These are phyloP conservation scores for Starmerella apicola DNA, from an alignment of 805 yeast species.

Conservation along the genomic window DNA sequence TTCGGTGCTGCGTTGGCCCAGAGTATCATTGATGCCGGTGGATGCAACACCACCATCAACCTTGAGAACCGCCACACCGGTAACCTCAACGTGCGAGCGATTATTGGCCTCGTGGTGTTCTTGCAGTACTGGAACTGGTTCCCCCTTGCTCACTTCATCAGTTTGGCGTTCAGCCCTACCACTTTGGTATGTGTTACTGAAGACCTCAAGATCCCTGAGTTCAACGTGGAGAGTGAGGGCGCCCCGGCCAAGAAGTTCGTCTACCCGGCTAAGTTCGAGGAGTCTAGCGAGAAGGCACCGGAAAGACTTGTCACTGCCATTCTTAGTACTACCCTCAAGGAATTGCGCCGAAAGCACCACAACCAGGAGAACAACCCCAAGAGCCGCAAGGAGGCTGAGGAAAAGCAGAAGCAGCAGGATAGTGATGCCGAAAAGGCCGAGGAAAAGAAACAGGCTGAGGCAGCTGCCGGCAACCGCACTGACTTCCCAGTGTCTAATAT, in stretches of 20 bases:
- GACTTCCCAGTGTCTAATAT: slow-evolving; percentile 60
- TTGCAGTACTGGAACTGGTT: slow-evolving; percentile 98
- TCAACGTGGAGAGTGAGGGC: slow-evolving; percentile 60
- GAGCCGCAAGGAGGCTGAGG: slow-evolving; percentile 24
- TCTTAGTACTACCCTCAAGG: slow-evolving; percentile 88
- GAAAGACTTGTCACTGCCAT: slow-evolving; percentile 90
- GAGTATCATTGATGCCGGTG: slow-evolving; percentile 98
- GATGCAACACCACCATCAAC: slow-evolving; percentile 89
- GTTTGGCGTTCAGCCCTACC: slow-evolving; percentile 86
- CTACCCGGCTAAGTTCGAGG: slow-evolving; percentile 82
- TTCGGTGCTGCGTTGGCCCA: slow-evolving; percentile 96
- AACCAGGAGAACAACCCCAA: slow-evolving; percentile 13
- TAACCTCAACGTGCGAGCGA: slow-evolving; percentile 77
- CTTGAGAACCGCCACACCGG: slow-evolving; percentile 81
- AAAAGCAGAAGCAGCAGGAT: slow-evolving; percentile 15
- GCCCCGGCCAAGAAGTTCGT: slow-evolving; percentile 68
- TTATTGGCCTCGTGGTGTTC: slow-evolving; percentile 83
- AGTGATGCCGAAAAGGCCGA: slow-evolving; percentile 19
- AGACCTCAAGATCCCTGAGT: slow-evolving; percentile 77
- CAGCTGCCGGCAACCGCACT: slow-evolving; percentile 30
- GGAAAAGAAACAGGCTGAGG: slow-evolving; percentile 22
- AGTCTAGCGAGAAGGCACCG: slow-evolving; percentile 63
- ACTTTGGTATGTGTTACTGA: slow-evolving; percentile 74
- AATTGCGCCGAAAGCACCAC: slow-evolving; percentile 55
- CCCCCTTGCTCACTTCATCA: slow-evolving; percentile 87